Evolutionary conservation across 352 stramenopile genomes (phyloP), one percentile per base, ranked within the genome.

Genomic region (Pythium coloratum): DNA sequence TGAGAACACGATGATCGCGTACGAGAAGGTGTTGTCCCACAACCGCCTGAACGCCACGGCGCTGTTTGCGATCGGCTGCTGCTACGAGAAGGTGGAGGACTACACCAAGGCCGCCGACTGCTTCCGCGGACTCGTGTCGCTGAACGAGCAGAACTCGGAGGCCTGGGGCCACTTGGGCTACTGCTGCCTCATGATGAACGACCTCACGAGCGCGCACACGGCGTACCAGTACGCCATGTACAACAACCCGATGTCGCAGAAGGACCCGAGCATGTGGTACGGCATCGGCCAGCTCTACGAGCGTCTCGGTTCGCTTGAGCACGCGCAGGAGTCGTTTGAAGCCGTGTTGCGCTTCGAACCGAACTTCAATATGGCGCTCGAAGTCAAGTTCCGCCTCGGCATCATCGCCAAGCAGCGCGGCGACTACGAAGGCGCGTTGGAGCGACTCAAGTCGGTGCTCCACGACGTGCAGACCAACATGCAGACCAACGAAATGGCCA

Each of bases 151-250:
- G 68, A 93, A 95, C 72, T 90, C 84, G 67, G 86, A 93, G 55
- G 86, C 86, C 24, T 95, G 86, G 86, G 86, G 84, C 50, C 84
- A 93, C 72, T 60, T 95, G 44, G 86, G 86, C 62, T 95, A 95
- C 73, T 95, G 86, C 80, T 95, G 84, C 67, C 80, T 95, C 66
- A 95, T 93, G 84, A 89, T 95, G 79, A 95, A 95, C 77, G 84
- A 95, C 69, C 83, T 94, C 61, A 90, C 84, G 72, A 94, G 86
- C 65, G 86, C 86, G 4, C 84, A 94, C 74, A 92, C 86, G 64
- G 86, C 86, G 34, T 94, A 94, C 70, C 86, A 95, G 71, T 93
- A 95, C 70, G 86, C 86, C 57, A 93, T 95, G 84, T 95, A 93
- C 78, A 92, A 95, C 78, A 95, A 93, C 72, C 86, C 86, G 7